phyloP scores from a whole-genome alignment of 2,329 filamentous ascomycete species.

The Diaporthe citri region DNA sequence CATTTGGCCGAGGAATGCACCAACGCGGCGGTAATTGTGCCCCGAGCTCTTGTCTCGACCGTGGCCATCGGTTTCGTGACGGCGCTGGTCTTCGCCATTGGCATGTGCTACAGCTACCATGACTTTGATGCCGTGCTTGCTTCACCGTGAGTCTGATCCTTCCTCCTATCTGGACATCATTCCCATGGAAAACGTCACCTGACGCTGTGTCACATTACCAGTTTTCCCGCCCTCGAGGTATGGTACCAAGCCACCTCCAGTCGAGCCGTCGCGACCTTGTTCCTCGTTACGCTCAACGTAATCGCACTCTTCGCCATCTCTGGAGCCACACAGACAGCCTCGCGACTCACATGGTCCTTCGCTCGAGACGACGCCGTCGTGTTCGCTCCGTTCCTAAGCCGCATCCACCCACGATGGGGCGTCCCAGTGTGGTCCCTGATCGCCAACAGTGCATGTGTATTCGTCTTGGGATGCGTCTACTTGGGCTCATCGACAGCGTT shows the following conservation, averaged over 20 bases:
- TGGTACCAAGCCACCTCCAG: conserved; percentile 36
- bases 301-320: conserved; percentile 36
- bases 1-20: conserved; percentile 55
- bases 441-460: conserved; percentile 31
- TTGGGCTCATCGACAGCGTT: conserved; percentile 35
- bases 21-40: conserved; percentile 48
- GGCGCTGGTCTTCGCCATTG: conserved; percentile 47
- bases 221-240: conserved; percentile 38
- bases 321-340: conserved; percentile 37
- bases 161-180: fast-evolving
- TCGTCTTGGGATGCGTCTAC: conserved; percentile 33
- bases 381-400: conserved; percentile 17
- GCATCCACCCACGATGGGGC: conserved; percentile 25
- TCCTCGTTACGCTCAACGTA: conserved; percentile 9
- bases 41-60: conserved; percentile 49
- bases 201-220: not conserved
- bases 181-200: not conserved
- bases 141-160: conserved; percentile 28
- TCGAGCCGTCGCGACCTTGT: conserved; percentile 27
- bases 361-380: conserved; percentile 37
- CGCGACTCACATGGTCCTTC: conserved; percentile 34
- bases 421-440: conserved; percentile 34
- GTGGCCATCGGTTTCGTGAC: conserved; percentile 51
- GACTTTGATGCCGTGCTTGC: conserved; percentile 42
- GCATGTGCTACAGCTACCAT: conserved; percentile 45